Evolutionary conservation across 2,329 filamentous ascomycete species (phyloP).

Genomic region (Aspergillus sp.): DNA sequence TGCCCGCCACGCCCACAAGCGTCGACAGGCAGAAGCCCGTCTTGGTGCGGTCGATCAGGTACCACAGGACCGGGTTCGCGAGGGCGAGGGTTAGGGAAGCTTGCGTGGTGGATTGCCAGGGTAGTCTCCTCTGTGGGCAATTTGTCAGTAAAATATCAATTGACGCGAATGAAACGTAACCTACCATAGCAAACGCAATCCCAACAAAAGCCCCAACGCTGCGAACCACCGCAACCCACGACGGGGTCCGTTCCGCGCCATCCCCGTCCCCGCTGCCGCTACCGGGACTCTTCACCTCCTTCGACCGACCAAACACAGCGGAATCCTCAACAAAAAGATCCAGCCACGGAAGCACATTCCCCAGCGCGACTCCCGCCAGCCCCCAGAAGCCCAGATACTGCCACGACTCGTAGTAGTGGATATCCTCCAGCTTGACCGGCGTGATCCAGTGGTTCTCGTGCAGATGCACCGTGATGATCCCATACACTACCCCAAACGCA

Average conservation of each 20-base stretch:
- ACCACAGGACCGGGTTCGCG: slow-evolving; percentile 91
- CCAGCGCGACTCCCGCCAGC: slow-evolving; percentile 63
- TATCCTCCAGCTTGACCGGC: slow-evolving; percentile 50
- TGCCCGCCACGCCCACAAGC: slow-evolving; percentile 63
- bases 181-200: slow-evolving; percentile 72
- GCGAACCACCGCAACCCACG: slow-evolving; percentile 63
- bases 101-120: slow-evolving; percentile 93
- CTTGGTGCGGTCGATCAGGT: slow-evolving; percentile 81
- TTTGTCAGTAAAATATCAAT: slow-evolving; percentile 12
- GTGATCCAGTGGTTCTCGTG: slow-evolving; percentile 58
- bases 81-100: slow-evolving; percentile 80
- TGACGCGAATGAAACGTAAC: slow-evolving; percentile 29
- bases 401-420: slow-evolving; percentile 47
- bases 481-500: slow-evolving; percentile 71
- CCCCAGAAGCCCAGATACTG: slow-evolving; percentile 76
- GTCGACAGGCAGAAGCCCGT: slow-evolving; percentile 74
- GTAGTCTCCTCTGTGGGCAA: slow-evolving; percentile 61
- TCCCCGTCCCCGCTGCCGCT: slow-evolving; percentile 18
- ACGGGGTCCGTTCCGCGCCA: slow-evolving; percentile 20
- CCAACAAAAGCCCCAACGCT: slow-evolving; percentile 63
- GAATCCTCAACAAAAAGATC: slow-evolving; percentile 63
- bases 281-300: slow-evolving; percentile 14
- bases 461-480: slow-evolving; percentile 68
- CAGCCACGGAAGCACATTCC: slow-evolving; percentile 72
- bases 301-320: slow-evolving; percentile 29